Percentiles rank a stretch among this genome's conserved stretches.
Evolutionary conservation across 2,329 filamentous ascomycete species (phyloP).

Genomic region (Aspergillus arachidicola): DNA sequence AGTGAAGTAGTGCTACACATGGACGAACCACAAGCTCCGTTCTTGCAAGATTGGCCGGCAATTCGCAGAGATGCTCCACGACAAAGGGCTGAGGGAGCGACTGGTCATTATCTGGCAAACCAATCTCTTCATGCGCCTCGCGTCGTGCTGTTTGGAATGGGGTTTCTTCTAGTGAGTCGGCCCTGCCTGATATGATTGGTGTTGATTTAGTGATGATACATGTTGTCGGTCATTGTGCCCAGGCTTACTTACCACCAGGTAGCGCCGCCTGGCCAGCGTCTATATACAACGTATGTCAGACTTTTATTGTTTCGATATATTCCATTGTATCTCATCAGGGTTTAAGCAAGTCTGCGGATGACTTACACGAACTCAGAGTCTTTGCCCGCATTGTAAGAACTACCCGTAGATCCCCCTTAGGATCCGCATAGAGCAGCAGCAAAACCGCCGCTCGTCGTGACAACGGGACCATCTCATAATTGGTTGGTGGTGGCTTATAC

Average conservation of each 20-base stretch:
- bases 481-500: constrained; percentile 60
- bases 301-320: not conserved
- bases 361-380: constrained; percentile 59
- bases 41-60: constrained; percentile 74
- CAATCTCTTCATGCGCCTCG: constrained; percentile 92
- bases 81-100: constrained; percentile 75
- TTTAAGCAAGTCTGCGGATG: not conserved
- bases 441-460: constrained; percentile 80
- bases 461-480: constrained; percentile 59
- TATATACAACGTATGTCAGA: constrained; percentile 19
- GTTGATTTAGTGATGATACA: not conserved
- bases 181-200: constrained; percentile 40
- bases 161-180: constrained; percentile 57
- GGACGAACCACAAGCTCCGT: constrained; percentile 75
- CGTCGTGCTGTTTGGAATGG: constrained; percentile 80
- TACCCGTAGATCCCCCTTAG: constrained; percentile 72
- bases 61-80: constrained; percentile 83
- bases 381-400: constrained; percentile 65
- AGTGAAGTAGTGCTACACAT: constrained; percentile 76
- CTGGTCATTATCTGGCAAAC: constrained; percentile 71
- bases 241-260: constrained; percentile 69
- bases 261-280: constrained; percentile 84
- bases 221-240: not conserved
- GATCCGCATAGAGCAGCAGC: constrained; percentile 84
- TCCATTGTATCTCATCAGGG: not conserved